A percentile compares a stretch with the other conserved stretches of the same genome.
These are phyloP conservation scores for Globisporangium spiculum DNA, from an alignment of 352 stramenopile genomes.

Conservation along the genomic window DNA sequence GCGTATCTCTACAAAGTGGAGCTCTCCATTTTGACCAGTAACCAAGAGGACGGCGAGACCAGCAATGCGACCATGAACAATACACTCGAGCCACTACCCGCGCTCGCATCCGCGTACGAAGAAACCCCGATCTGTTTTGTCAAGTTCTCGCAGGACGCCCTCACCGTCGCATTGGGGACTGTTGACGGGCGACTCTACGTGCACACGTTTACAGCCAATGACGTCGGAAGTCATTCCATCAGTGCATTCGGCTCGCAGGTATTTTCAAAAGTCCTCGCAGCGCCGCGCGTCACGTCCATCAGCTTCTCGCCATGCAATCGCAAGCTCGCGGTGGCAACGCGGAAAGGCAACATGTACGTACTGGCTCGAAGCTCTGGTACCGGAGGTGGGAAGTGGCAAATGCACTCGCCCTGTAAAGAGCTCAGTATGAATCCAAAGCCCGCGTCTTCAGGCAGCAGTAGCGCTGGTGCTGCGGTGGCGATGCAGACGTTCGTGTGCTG, in stretches of 20 bases:
- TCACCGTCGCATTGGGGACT: slow-evolving; percentile 34
- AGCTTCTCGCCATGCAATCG: slow-evolving; percentile 36
- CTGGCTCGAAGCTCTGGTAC: slow-evolving; percentile 15
- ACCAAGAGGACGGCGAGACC: background rate
- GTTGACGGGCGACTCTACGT: slow-evolving; percentile 58
- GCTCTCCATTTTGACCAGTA: background rate
- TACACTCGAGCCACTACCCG: background rate
- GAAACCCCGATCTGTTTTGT: slow-evolving; percentile 40
- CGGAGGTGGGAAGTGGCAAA: slow-evolving; percentile 21
- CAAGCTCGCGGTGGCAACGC: slow-evolving; percentile 42
- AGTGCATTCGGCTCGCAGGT: slow-evolving; percentile 24
- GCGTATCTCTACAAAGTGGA: slow-evolving; percentile 31
- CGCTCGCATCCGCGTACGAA: slow-evolving; percentile 21
- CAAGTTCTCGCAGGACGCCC: slow-evolving; percentile 33
- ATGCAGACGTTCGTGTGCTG: slow-evolving; percentile 53
- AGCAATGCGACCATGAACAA: background rate
- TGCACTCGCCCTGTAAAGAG: slow-evolving; percentile 22
- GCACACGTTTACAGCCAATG: slow-evolving; percentile 16
- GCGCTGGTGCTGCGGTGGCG: slow-evolving; percentile 17
- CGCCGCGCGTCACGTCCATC: slow-evolving; percentile 54
- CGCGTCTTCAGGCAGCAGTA: background rate
- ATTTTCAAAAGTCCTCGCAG: slow-evolving; percentile 35
- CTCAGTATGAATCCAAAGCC: slow-evolving; percentile 48
- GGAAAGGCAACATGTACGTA: slow-evolving; percentile 68
- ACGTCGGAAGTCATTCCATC: background rate